phyloP scores from a whole-genome alignment of 2,329 filamentous ascomycete species.

The Monosporascus sp. region DNA sequence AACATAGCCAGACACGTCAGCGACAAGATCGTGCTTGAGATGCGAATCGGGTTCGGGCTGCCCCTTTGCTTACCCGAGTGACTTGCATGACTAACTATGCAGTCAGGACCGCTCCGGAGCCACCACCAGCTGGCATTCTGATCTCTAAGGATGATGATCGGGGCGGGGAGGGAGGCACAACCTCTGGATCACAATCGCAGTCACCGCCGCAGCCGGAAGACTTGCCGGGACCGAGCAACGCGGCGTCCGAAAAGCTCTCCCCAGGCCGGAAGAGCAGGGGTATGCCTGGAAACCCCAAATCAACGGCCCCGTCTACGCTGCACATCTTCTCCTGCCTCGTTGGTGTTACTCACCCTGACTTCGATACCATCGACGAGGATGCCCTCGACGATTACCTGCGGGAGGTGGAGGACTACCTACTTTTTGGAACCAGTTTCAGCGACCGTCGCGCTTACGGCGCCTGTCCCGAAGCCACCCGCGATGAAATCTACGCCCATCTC shows the following conservation, averaged over 20 bases:
- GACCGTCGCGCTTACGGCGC: constrained; percentile 12
- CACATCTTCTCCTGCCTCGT: too few relatives aligned
- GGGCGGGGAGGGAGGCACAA: too few relatives aligned
- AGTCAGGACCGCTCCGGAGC: too few relatives aligned
- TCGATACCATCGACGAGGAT: neutral
- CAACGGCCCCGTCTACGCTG: too few relatives aligned
- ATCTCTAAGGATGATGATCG: too few relatives aligned
- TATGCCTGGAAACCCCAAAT: too few relatives aligned
- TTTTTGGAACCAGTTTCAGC: constrained; percentile 6
- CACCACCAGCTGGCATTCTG: too few relatives aligned
- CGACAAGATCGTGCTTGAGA: constrained; percentile 9
- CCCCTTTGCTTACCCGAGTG: neutral
- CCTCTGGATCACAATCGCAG: too few relatives aligned
- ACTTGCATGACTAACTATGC: neutral
- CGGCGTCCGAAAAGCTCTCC: too few relatives aligned
- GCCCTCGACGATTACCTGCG: constrained; percentile 5
- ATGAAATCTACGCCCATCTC: constrained; percentile 10
- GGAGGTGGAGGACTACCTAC: constrained; percentile 10
- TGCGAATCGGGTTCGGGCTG: constrained; percentile 10
- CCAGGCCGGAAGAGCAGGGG: too few relatives aligned
- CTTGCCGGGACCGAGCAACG: too few relatives aligned
- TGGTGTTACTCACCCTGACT: neutral
- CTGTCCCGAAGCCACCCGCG: constrained; percentile 11
- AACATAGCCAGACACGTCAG: constrained; percentile 11
- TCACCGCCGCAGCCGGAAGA: too few relatives aligned